Evolutionary conservation across 2,329 filamentous ascomycete genomes (phyloP), one percentile per base, ranked within the genome.

Genomic region (Fusarium sp.): DNA sequence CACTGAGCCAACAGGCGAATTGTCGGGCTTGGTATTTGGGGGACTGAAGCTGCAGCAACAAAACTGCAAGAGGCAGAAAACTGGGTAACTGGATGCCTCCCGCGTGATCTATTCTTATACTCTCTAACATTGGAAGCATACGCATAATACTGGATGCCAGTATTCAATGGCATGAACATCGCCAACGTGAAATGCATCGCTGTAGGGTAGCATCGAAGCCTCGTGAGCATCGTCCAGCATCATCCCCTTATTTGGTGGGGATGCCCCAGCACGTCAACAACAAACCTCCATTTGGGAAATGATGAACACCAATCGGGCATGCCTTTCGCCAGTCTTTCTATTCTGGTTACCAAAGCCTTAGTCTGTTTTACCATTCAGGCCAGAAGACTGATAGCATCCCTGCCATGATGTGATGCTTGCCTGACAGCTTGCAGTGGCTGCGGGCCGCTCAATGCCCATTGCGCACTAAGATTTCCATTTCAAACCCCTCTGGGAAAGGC

Each of bases 291-390:
- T 53, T 20, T 33, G 10, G 37, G 3, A 25, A 46, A 31, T 13
- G 11, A 27, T 2, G 4, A 10, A 41, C 6, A 29, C 41, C 3
- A 47, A 48, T 42, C 29, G 27, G 36, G 56, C 13, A 60, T 42
- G 3, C 20, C 10, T 39, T 31, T 42, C 35, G 48, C 25, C 35
- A 47, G 21, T 13, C 35, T n/a, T 37, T 25, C 33, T 47, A 15
- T 54, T 42, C n/a, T 42, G 7, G 18, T 36, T 23, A 5, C 21
- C 29, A 50, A 18, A 37, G 20, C 27, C 20, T 23, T 41, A 42
- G 59, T 36, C 33, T 63, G 51, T 50, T 63, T 63, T 50, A 63
- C 39, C 27, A 46, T 46, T 64, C 58, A 58, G 60, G 60, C 63
- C 29, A 31, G 51, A 58, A 39, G 18, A 42, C 35, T 21, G 23